Evolutionary conservation across 345 rosid species (phyloP).

Genomic region (Raphanus sativus): DNA sequence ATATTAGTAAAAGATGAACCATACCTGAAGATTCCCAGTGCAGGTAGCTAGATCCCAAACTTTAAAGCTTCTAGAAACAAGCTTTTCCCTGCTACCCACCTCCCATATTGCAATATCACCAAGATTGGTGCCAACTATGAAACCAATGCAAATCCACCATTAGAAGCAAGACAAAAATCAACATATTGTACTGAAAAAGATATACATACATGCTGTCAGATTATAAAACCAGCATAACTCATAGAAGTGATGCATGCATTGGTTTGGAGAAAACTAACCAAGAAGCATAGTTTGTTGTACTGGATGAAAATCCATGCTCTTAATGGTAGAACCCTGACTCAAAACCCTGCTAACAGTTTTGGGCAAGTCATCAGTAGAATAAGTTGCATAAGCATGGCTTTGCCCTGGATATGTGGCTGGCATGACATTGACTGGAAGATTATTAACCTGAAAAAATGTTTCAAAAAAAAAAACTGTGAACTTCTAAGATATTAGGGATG

Average conservation of each 20-base stretch:
- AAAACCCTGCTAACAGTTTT: conserved; percentile 51
- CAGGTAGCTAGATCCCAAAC: conserved; percentile 67
- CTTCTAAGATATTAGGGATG: conserved; percentile 14
- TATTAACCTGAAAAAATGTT: conserved; percentile 42
- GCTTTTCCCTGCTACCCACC: conserved; percentile 49
- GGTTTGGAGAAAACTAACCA: conserved; percentile 43
- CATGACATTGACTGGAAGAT: conserved; percentile 48
- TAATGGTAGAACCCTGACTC: conserved; percentile 54
- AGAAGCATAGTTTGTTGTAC: conserved; percentile 58
- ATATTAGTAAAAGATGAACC: conserved; percentile 16
- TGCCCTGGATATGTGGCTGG: conserved; percentile 53
- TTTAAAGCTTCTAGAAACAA: conserved; percentile 53
- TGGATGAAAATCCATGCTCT: conserved; percentile 86
- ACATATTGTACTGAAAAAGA: conserved; percentile 26
- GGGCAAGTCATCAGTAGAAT: conserved; percentile 60
- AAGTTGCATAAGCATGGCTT: conserved; percentile 53
- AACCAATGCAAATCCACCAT: conserved; percentile 23
- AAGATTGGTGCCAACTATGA: conserved; percentile 57
- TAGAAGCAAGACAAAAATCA: not conserved
- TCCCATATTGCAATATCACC: conserved; percentile 74
- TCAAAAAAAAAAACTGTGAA: not conserved
- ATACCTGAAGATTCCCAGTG: conserved; percentile 42
- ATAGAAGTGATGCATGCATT: conserved; percentile 7
- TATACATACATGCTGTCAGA: conserved; percentile 1
- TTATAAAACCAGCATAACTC: not conserved